phyloP scores from a whole-genome alignment of 2,329 filamentous ascomycete genomes.

The Pseudocercospora eumusae region DNA sequence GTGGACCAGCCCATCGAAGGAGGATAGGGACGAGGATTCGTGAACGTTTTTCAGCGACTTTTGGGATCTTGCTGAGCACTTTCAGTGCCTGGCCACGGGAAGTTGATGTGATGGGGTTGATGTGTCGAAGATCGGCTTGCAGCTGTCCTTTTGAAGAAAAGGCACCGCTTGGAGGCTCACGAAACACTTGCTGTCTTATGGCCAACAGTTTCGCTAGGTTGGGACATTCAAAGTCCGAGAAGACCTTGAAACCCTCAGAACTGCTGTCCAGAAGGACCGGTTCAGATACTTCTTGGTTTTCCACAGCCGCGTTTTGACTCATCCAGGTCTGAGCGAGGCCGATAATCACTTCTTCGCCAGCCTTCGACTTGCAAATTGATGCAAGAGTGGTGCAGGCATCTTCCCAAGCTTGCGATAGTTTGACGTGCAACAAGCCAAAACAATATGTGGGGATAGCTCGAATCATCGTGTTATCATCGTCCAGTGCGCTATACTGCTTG shows the following conservation, averaged over 20 bases:
- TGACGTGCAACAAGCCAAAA: constrained; percentile 86
- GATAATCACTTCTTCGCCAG: constrained; percentile 71
- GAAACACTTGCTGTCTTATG: constrained; percentile 55
- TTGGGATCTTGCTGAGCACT: constrained; percentile 71
- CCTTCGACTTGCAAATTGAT: constrained; percentile 67
- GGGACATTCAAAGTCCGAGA: constrained; percentile 82
- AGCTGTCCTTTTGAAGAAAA: constrained; percentile 22
- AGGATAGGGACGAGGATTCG: constrained; percentile 83
- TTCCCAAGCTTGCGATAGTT: constrained; percentile 83
- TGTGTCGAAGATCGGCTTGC: constrained; percentile 15
- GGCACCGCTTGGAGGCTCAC: constrained; percentile 48
- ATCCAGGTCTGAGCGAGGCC: constrained; percentile 79
- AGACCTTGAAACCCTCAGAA: constrained; percentile 38
- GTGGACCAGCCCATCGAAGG: constrained; percentile 70
- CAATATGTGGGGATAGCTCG: constrained; percentile 77
- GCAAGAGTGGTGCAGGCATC: constrained; percentile 76
- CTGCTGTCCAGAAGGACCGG: constrained; percentile 22
- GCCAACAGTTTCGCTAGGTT: constrained; percentile 65
- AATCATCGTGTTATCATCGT: constrained; percentile 64
- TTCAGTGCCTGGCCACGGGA: constrained; percentile 72
- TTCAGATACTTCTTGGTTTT: constrained; percentile 43
- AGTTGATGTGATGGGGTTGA: constrained; percentile 26
- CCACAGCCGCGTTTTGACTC: constrained; percentile 22
- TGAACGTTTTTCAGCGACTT: constrained; percentile 81
- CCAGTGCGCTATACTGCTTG: constrained; percentile 61